Percentiles rank a stretch among this genome's conserved stretches.
These are phyloP conservation scores for Cladosporium phlei DNA, from an alignment of 2,329 filamentous ascomycete species.

Conservation along the genomic window DNA sequence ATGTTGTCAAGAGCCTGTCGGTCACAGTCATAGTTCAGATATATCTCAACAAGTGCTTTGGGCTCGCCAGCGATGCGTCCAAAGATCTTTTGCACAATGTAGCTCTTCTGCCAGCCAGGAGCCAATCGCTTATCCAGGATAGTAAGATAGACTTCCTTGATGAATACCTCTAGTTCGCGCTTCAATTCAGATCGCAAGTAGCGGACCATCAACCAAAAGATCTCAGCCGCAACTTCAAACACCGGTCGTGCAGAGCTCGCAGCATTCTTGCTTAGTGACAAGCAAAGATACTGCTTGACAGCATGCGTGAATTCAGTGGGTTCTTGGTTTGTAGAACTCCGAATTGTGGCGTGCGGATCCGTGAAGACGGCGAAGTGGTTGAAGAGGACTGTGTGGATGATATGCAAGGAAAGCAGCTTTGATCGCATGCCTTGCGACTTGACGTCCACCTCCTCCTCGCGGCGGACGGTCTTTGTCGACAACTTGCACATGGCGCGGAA, in stretches of 20 bases:
- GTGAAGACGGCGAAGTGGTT: constrained; percentile 90
- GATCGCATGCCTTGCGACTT: constrained; percentile 96
- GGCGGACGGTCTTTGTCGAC: constrained; percentile 82
- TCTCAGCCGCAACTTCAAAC: constrained; percentile 93
- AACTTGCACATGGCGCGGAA: constrained; percentile 97
- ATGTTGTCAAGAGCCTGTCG: constrained; percentile 90
- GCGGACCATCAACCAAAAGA: constrained; percentile 96
- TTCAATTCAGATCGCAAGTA: constrained; percentile 91
- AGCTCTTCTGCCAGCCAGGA: constrained; percentile 84
- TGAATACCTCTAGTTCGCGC: constrained; percentile 96
- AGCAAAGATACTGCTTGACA: constrained; percentile 92
- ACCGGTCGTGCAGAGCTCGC: constrained; percentile 87
- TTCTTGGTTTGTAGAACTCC: constrained; percentile 81
- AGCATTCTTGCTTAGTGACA: constrained; percentile 91
- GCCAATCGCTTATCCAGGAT: constrained; percentile 84
- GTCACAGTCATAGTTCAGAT: constrained; percentile 98
- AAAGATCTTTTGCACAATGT: constrained; percentile 74
- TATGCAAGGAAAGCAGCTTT: constrained; percentile 89
- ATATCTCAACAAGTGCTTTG: constrained; percentile 84
- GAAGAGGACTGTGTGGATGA: constrained; percentile 91
- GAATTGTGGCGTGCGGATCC: constrained; percentile 86
- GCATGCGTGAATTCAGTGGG: constrained; percentile 89
- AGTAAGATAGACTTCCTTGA: constrained; percentile 94
- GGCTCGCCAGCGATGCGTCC: constrained; percentile 81
- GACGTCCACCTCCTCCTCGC: constrained; percentile 87